phyloP scores from a whole-genome alignment of 2,329 filamentous ascomycete species.

The Mollisiaceae sp. region DNA sequence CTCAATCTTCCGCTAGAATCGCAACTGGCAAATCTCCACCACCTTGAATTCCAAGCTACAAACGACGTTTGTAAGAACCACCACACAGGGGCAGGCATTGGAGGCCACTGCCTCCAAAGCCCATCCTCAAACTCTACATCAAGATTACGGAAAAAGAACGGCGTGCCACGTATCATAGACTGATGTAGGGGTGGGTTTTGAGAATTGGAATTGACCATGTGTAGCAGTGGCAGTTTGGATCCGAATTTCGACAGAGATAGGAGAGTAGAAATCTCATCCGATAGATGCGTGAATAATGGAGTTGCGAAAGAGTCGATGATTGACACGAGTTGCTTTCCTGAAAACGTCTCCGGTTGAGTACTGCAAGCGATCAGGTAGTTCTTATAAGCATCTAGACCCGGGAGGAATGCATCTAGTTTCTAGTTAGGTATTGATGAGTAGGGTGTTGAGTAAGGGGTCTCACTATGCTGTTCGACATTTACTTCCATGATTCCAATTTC shows the following conservation, averaged over 20 bases:
- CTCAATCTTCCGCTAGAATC: constrained; percentile 25
- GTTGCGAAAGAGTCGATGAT: constrained; percentile 45
- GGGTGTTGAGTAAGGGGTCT: not conserved
- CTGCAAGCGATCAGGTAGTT: constrained; percentile 17
- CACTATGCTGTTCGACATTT: constrained; percentile 48
- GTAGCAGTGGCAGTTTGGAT: constrained; percentile 17
- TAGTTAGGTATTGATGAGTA: not conserved
- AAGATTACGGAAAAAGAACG: constrained; percentile 31
- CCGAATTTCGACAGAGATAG: constrained; percentile 30
- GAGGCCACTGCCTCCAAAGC: constrained; percentile 25
- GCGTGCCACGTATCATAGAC: constrained; percentile 22
- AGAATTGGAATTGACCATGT: constrained; percentile 18
- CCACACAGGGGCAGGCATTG: constrained; percentile 21
- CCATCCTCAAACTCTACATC: constrained; percentile 31
- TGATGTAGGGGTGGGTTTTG: constrained; percentile 21
- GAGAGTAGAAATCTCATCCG: constrained; percentile 48
- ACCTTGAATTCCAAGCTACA: constrained; percentile 20
- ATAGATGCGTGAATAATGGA: constrained; percentile 44
- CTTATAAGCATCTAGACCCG: constrained; percentile 24
- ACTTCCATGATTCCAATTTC: constrained; percentile 48
- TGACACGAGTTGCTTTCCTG: constrained; percentile 16
- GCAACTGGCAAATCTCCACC: constrained; percentile 31
- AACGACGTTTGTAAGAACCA: constrained; percentile 25
- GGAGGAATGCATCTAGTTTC: constrained; percentile 24
- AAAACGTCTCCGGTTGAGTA: constrained; percentile 13